Evolutionary conservation across 192 early-diverging fungal species (phyloP).

Genomic region (Mortierella antarctica): DNA sequence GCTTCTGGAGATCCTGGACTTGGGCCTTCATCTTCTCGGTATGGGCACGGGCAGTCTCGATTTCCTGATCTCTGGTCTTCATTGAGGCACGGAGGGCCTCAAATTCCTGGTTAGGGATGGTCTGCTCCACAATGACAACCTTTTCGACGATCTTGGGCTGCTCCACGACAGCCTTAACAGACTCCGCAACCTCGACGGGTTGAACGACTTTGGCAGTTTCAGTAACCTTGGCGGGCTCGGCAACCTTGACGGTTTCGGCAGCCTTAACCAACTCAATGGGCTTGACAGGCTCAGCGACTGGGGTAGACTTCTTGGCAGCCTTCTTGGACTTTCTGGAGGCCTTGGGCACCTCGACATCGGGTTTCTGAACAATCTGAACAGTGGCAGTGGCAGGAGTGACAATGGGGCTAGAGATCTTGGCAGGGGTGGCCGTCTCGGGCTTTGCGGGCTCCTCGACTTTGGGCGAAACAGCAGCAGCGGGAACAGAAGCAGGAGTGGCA

Average conservation of each 20-base stretch:
- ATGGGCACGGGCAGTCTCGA: constrained; percentile 17
- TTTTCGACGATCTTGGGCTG: constrained; percentile 15
- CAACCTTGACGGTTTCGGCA: constrained; percentile 17
- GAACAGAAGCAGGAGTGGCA: neutral
- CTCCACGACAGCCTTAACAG: constrained; percentile 11
- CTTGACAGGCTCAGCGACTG: constrained; percentile 9
- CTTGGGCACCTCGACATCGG: constrained; percentile 29
- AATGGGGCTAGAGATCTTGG: constrained; percentile 5
- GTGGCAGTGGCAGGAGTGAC: constrained; percentile 8
- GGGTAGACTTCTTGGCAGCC: constrained; percentile 18
- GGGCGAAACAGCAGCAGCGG: neutral
- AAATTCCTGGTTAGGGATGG: constrained; percentile 32
- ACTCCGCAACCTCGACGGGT: constrained; percentile 1
- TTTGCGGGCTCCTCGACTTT: neutral
- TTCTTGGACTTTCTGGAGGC: constrained; percentile 32
- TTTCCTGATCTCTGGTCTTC: constrained; percentile 21
- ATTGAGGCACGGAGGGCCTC: constrained; percentile 30
- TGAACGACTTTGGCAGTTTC: neutral
- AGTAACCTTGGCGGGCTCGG: constrained; percentile 1
- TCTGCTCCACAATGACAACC: constrained; percentile 4
- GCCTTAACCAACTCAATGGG: constrained; percentile 22
- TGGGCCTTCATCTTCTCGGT: constrained; percentile 22
- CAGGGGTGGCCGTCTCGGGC: constrained; percentile 7
- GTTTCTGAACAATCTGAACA: neutral
- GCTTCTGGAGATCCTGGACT: constrained; percentile 35